phyloP scores from a whole-genome alignment of 352 stramenopile species.

The Aphanomyces cochlioides region DNA sequence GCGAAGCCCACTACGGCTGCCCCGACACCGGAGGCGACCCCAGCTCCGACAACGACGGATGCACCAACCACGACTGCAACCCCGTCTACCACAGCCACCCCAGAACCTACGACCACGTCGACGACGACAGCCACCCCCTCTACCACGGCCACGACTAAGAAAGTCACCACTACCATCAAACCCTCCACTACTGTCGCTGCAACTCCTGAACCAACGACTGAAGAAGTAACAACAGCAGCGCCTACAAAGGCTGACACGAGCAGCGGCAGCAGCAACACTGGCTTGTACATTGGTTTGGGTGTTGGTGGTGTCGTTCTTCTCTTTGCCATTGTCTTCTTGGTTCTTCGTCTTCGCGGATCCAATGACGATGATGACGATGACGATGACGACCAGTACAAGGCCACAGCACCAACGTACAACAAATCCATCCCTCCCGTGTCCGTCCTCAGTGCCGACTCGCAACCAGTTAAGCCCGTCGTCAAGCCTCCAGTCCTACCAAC shows the following conservation, averaged over 20 bases:
- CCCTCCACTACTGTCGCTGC: not conserved
- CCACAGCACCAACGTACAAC: slow-evolving; percentile 2
- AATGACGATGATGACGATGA: slow-evolving; percentile 33
- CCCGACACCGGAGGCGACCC: not conserved
- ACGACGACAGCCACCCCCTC: not conserved
- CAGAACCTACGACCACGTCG: slow-evolving; percentile 3
- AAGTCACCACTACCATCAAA: not conserved
- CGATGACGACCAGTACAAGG: slow-evolving; percentile 2
- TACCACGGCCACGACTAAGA: not conserved
- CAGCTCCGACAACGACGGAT: not conserved
- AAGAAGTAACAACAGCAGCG: not conserved
- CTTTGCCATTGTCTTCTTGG: slow-evolving; percentile 13
- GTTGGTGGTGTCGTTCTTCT: slow-evolving; percentile 17
- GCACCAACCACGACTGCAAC: slow-evolving; percentile 1
- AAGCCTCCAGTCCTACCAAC: not conserved
- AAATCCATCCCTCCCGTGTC: slow-evolving; percentile 5
- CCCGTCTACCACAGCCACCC: not conserved
- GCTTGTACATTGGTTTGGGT: slow-evolving; percentile 29
- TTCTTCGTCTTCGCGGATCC: not conserved
- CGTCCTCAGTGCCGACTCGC: not conserved
- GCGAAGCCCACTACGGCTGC: not conserved
- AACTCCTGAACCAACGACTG: not conserved
- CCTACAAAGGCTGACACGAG: slow-evolving; percentile 10
- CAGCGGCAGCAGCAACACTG: slow-evolving; percentile 9
- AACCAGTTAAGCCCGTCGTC: not conserved